A percentile compares a stretch with the other conserved stretches of the same genome.
These are phyloP conservation scores for Copromyces sp. DNA, from an alignment of 495 filamentous ascomycete species.

Conservation along the genomic window DNA sequence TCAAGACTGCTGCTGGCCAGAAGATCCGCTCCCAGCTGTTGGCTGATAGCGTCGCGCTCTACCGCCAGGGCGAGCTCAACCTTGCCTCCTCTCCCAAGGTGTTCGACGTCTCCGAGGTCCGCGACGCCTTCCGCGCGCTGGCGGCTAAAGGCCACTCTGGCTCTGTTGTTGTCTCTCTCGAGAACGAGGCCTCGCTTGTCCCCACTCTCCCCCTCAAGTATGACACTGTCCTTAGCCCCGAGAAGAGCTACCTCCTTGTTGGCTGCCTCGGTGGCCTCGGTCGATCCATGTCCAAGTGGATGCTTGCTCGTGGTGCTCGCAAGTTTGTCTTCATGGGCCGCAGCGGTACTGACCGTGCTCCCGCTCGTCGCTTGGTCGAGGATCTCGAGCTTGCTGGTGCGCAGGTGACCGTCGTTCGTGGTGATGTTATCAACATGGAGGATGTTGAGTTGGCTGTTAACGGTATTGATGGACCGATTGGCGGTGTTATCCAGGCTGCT, in stretches of 20 bases:
- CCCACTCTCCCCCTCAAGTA: conserved; percentile 15
- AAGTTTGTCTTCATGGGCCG: conserved; percentile 5
- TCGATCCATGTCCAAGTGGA: conserved; percentile 40
- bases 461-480: conserved; percentile 30
- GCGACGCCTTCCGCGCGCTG: conserved; percentile 37
- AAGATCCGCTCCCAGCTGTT: background rate
- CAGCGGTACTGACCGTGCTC: background rate
- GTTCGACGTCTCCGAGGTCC: conserved; percentile 31
- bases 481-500: conserved; percentile 36
- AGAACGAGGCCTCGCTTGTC: conserved; percentile 8
- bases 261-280: conserved; percentile 52
- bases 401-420: background rate
- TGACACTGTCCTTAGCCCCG: background rate
- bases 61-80: background rate
- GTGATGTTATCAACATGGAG: conserved; percentile 3
- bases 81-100: background rate
- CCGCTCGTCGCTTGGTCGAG: conserved; percentile 2
- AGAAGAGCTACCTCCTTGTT: conserved; percentile 44
- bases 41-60: background rate
- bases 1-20: conserved; percentile 20
- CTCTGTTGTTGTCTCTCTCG: conserved; percentile 4
- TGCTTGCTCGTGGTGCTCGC: conserved; percentile 42
- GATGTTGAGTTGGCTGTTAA: conserved; percentile 2
- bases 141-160: conserved; percentile 8
- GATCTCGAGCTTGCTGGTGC: conserved; percentile 7